These are phyloP conservation scores for Pleurotus sapidus DNA, from an alignment of 768 basidiomycete species.

Conservation along the genomic window DNA sequence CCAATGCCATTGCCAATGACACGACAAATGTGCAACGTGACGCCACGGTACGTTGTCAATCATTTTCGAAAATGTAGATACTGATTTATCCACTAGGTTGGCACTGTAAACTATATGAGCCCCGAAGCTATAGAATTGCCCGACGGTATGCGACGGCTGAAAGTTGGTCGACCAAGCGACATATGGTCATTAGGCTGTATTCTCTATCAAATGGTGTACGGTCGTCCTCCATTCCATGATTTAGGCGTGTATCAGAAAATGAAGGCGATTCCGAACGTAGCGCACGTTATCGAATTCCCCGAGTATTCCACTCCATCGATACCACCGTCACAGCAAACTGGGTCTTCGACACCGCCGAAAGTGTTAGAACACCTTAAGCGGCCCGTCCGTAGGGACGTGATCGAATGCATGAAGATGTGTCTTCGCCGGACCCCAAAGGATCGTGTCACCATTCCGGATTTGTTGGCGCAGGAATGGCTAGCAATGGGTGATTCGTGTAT, in stretches of 20 bases:
- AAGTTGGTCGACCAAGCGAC: slow-evolving; percentile 94
- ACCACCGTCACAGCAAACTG: slow-evolving; percentile 31
- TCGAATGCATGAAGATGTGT: slow-evolving; percentile 81
- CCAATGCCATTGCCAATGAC: slow-evolving; percentile 97
- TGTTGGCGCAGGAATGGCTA: slow-evolving; percentile 82
- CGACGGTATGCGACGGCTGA: slow-evolving; percentile 84
- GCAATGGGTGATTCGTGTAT: slow-evolving; percentile 29
- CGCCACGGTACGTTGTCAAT: slow-evolving; percentile 62
- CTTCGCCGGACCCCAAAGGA: slow-evolving; percentile 77
- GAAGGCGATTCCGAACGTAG: slow-evolving; percentile 85
- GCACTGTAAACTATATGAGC: slow-evolving; percentile 98
- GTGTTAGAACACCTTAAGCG: slow-evolving; percentile 68
- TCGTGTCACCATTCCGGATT: slow-evolving; percentile 82
- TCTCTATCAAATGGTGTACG: slow-evolving; percentile 98
- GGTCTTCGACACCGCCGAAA: slow-evolving; percentile 40
- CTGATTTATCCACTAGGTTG: slow-evolving; percentile 53
- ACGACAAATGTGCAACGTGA: slow-evolving; percentile 98
- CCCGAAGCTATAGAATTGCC: slow-evolving; percentile 93
- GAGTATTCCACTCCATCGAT: slow-evolving; percentile 57
- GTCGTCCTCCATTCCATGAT: slow-evolving; percentile 87
- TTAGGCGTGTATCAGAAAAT: slow-evolving; percentile 86
- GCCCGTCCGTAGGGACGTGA: slow-evolving; percentile 71
- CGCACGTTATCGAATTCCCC: slow-evolving; percentile 80
- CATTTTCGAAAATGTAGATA: neutral
- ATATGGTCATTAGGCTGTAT: slow-evolving; percentile 99